Conservation (phyloP, 2,329 filamentous ascomycete genomes). For the Fusarium miscanthi region DNA sequence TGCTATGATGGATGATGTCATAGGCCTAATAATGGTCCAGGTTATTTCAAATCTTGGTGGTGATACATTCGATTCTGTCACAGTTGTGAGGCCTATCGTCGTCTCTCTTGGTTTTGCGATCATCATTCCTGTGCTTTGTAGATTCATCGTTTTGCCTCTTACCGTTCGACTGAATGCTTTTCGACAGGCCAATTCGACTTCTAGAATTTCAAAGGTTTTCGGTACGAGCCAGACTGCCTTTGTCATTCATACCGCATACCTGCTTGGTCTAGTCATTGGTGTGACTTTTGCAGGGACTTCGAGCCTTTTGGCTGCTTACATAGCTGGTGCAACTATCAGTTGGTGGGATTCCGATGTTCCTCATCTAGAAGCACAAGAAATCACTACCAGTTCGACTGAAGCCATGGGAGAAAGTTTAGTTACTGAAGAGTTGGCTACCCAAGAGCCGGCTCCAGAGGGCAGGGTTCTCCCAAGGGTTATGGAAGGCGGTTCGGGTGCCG, state of each 20-base stretch:
- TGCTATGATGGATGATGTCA: conserved; percentile 85
- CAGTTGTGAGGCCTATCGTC: conserved; percentile 58
- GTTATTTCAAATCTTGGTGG: conserved; percentile 74
- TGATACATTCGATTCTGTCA: conserved; percentile 45
- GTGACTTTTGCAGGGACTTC: conserved; percentile 72
- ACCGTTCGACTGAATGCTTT: conserved; percentile 50
- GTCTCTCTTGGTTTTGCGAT: conserved; percentile 64
- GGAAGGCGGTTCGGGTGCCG: conserved; percentile 12
- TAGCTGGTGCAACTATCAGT: conserved; percentile 67
- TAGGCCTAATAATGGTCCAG: conserved; percentile 81
- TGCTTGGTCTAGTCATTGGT: conserved; percentile 61
- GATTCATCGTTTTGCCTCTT: conserved; percentile 56
- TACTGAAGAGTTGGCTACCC: not conserved
- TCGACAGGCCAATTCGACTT: conserved; percentile 40
- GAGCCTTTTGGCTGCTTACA: conserved; percentile 70
- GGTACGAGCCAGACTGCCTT: conserved; percentile 52
- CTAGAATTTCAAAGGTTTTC: conserved; percentile 44
- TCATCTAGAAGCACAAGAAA: conserved; percentile 18
- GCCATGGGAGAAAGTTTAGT: not conserved
- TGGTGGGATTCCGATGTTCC: conserved; percentile 65
- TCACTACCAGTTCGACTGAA: not conserved
- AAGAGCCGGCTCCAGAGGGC: not conserved
- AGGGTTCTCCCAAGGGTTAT: not conserved
- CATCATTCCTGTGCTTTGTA: conserved; percentile 59
- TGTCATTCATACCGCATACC: conserved; percentile 58